Base-by-base conservation (phyloP, 176 grass and related monocot genomes). In the Bolboschoenus planiculmis region DNA sequence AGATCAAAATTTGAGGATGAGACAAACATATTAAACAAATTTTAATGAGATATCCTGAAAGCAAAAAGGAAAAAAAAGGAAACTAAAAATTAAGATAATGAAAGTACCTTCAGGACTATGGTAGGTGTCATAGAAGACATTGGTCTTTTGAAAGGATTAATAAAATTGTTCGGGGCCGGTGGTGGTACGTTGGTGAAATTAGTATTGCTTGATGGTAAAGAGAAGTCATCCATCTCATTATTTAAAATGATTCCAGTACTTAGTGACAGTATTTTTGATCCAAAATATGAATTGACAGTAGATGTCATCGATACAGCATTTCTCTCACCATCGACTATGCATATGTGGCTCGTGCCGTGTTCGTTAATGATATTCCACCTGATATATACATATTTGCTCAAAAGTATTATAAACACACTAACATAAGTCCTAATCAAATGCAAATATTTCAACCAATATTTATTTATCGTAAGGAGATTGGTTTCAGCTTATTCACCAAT, bases 191-290 rank as follows among this genome's bases (percentile, higher is more conserved):
- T 76, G 48, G 78, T 72, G 5, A 92, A 78, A 43, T 81, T 81
- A 16, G 35, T 63, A 59, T 84, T 79, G 87, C 81, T 91, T 7
- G 29, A 48, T 3, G 89, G 92, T 63, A 98, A 88, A 51, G 95
- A 98, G 83, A 98, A 98, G 85, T 98, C 95, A 42, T 98, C 95
- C 95, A 98, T 98, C 87, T 98, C 95, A 83, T 98, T 98, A 46
- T 98, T 98, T 40, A 98, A 88, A 64, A 95, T 59, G 26, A 98
- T 87, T 20, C 92, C 95, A 0, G 95, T 98, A 85, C 86, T 88
- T 10, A 84, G 90, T 34, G 95, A 98, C 42, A 91, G 9, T 84
- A 95, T 91, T 16, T 90, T 85, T 5, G 95, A 92, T 26, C 95
- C 95, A 44, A 98, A 98, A 66, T 98, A 98, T 0, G 85, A 15